Conservation (phyloP, 208 protist genomes). For the Leishmania aethiopica region DNA sequence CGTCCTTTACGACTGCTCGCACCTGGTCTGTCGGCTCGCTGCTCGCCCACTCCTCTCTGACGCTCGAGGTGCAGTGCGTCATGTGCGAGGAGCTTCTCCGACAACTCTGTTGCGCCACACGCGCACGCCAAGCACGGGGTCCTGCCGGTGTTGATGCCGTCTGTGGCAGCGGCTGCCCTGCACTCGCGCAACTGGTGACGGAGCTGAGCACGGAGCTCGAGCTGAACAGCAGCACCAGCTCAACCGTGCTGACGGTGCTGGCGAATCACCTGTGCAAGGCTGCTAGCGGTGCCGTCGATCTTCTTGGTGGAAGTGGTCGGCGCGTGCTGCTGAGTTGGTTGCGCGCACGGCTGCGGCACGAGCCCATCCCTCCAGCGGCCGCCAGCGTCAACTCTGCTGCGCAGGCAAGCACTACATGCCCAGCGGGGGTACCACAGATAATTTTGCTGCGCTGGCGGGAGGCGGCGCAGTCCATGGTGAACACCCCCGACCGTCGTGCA, state of each 20-base stretch:
- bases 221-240: conserved; percentile 26
- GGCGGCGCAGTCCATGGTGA: conserved; percentile 2
- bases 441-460: conserved; percentile 10
- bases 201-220: conserved; percentile 24
- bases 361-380: conserved; percentile 6
- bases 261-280: conserved; percentile 29
- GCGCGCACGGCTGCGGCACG: conserved; percentile 23
- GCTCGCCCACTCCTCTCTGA: conserved; percentile 27
- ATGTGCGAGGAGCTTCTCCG: conserved; percentile 37
- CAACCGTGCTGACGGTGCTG: conserved; percentile 30
- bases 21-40: conserved; percentile 27
- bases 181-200: conserved; percentile 20
- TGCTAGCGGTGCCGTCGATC: conserved; percentile 29
- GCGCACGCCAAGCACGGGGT: background rate
- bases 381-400: background rate
- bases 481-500: background rate
- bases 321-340: conserved; percentile 35
- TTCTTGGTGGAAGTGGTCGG: conserved; percentile 21
- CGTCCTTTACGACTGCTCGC: conserved; percentile 1
- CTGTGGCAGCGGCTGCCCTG: background rate
- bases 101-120: conserved; percentile 14
- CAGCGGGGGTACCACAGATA: conserved; percentile 7
- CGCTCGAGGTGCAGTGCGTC: conserved; percentile 34
- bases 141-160: background rate
- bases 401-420: background rate